These are phyloP conservation scores for Aspergillus fructus DNA, from an alignment of 2,329 filamentous ascomycete genomes.

Conservation along the genomic window DNA sequence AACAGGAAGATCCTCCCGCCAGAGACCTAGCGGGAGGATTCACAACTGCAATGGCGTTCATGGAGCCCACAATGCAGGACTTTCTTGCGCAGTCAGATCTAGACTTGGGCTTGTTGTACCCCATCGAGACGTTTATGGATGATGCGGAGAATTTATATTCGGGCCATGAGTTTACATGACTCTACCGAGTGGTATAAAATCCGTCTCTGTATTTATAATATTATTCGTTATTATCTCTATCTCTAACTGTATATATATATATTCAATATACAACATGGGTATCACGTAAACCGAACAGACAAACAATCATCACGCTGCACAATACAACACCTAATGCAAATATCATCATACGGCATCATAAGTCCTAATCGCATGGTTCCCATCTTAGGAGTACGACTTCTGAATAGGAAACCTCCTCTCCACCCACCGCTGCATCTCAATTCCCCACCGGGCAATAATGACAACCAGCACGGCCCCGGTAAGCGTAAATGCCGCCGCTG, in stretches of 20 bases:
- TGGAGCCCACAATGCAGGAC: conserved; percentile 41
- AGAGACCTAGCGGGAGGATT: conserved; percentile 23
- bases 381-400: neutral
- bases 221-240: too few relatives aligned
- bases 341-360: neutral
- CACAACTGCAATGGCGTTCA: conserved; percentile 39
- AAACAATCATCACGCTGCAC: neutral
- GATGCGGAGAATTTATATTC: conserved; percentile 25
- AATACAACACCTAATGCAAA: neutral
- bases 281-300: neutral
- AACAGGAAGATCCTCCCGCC: neutral
- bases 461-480: conserved; percentile 29
- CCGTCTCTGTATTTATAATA: too few relatives aligned
- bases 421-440: conserved; percentile 36
- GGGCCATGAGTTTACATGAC: conserved; percentile 3
- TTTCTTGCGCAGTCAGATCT: conserved; percentile 40
- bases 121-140: conserved; percentile 36
- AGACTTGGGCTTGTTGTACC: conserved; percentile 34
- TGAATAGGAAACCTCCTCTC: conserved; percentile 26
- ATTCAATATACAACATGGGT: neutral
- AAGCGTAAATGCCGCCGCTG: conserved; percentile 31
- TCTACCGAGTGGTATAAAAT: too few relatives aligned
- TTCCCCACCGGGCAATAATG: conserved; percentile 29
- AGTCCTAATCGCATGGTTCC: neutral
- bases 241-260: neutral